Base-by-base conservation (phyloP, 371 early-diverging fungal species). In the Rhizopus delemar region DNA sequence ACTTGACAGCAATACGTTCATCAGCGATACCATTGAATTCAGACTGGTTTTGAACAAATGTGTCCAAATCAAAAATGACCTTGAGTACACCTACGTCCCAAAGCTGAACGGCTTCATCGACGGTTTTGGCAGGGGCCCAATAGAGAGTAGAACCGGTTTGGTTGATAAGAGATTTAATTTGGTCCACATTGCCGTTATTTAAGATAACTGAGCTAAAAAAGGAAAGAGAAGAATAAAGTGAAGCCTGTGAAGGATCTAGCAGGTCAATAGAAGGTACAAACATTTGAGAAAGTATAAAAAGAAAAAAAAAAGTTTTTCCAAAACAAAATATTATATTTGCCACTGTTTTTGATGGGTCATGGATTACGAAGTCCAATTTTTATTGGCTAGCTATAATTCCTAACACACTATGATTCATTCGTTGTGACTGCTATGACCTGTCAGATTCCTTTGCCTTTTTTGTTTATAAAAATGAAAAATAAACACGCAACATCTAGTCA, bases 11-110 rank as follows among this genome's bases (percentile, higher is more conserved):
- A 46, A 83, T 63, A 60, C 83, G 77, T 11, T 83, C 75, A n/a
- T 70, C 57, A 22, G 80, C 60, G 60, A 77, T 57, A 39, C 63
- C 61, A 8, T 51, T 49, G 31, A 81, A 59, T 39, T 74, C 70
- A 8, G 66, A 45, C 28, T 65, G 56, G 38, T 60, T 35, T 36
- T 62, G 22, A 6, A 56, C 53, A 59, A 71, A 75, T 13, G 67
- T 65, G 31, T 73, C 60, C 38, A 73, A 60, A 45, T 77, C 67
- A 16, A 88, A 70, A 31, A 87, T 69, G 29, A 83, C 78, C 64
- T 85, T 84, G 57, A 79, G 68, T 8, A 84, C 77, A 57, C 89
- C 87, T n/a, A 77, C 74, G 39, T 87, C 85, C 66, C 87, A 79
- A 29, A 84, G 65, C 16, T 69, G 57, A 50, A 81, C 69, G 56